These are phyloP conservation scores for Lactifluus piperatus DNA, from an alignment of 768 basidiomycete genomes.

Conservation along the genomic window DNA sequence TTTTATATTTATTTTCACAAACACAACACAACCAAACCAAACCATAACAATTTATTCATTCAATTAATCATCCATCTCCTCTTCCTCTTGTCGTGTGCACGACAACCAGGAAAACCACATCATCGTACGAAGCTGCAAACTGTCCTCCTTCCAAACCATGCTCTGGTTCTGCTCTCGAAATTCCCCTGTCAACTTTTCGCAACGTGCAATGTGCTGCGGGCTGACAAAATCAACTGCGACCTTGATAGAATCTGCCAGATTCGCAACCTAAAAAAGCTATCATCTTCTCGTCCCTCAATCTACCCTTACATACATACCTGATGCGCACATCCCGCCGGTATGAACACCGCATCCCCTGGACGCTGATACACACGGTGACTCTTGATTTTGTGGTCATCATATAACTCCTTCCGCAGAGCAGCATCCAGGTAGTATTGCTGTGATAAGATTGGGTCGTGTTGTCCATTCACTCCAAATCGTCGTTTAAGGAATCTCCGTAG, in stretches of 20 bases:
- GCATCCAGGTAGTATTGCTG: conserved; percentile 83
- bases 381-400: conserved; percentile 55
- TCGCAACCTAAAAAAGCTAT: conserved; percentile 56
- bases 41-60: too few relatives aligned
- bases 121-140: conserved; percentile 83
- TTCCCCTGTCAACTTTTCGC: conserved; percentile 78
- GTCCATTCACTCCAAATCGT: conserved; percentile 46
- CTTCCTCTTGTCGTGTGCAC: conserved; percentile 42
- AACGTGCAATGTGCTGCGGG: conserved; percentile 83
- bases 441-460: conserved; percentile 82
- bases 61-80: conserved; percentile 20
- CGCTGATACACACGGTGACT: conserved; percentile 83
- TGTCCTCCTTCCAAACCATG: conserved; percentile 90
- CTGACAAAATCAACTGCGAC: conserved; percentile 93
- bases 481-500: conserved; percentile 66
- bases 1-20: too few relatives aligned
- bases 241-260: conserved; percentile 92
- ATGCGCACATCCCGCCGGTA: conserved; percentile 90
- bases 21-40: too few relatives aligned
- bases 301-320: conserved; percentile 43
- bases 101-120: conserved; percentile 93
- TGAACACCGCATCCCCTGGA: conserved; percentile 90
- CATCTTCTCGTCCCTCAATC: neutral
- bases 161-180: conserved; percentile 85
- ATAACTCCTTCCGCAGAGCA: conserved; percentile 56